phyloP scores from a whole-genome alignment of 164 flowering plant species.

The Saururus chinensis region DNA sequence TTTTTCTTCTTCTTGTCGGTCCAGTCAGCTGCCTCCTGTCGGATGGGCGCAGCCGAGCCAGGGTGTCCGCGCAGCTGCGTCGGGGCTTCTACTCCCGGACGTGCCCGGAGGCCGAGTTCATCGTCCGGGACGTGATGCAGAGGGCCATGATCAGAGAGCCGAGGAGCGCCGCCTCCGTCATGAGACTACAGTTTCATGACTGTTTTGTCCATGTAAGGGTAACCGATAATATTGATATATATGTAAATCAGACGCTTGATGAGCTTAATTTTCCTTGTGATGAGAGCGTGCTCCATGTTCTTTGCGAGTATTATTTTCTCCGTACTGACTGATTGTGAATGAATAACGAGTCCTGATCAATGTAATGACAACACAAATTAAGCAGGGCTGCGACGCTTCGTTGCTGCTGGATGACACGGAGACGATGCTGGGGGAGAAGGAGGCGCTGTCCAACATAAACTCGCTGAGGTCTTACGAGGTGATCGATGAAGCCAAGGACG shows the following conservation, averaged over 20 bases:
- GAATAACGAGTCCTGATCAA: too few species aligned
- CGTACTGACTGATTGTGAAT: too few species aligned
- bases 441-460: slow-evolving; percentile 61
- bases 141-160: slow-evolving; percentile 54
- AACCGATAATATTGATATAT: too few species aligned
- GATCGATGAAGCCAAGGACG: slow-evolving; percentile 61
- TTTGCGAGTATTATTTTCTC: too few species aligned
- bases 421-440: slow-evolving; percentile 77
- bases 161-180: slow-evolving; percentile 77
- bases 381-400: slow-evolving; percentile 91
- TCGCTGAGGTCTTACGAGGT: slow-evolving; percentile 83
- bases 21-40: too few species aligned
- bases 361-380: neutral
- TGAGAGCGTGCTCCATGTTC: neutral
- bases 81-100: slow-evolving; percentile 51
- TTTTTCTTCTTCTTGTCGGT: too few species aligned
- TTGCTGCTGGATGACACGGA: slow-evolving; percentile 84
- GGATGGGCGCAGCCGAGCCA: too few species aligned
- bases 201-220: slow-evolving; percentile 74
- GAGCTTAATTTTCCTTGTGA: too few species aligned
- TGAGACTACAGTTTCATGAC: slow-evolving; percentile 96
- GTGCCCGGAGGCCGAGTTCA: slow-evolving; percentile 63
- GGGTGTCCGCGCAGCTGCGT: too few species aligned
- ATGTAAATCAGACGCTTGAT: too few species aligned
- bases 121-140: slow-evolving; percentile 43